Evolutionary conservation across 2,329 filamentous ascomycete genomes (phyloP), one percentile per base, ranked within the genome.

Genomic region (Sodiomyces alkalinus): DNA sequence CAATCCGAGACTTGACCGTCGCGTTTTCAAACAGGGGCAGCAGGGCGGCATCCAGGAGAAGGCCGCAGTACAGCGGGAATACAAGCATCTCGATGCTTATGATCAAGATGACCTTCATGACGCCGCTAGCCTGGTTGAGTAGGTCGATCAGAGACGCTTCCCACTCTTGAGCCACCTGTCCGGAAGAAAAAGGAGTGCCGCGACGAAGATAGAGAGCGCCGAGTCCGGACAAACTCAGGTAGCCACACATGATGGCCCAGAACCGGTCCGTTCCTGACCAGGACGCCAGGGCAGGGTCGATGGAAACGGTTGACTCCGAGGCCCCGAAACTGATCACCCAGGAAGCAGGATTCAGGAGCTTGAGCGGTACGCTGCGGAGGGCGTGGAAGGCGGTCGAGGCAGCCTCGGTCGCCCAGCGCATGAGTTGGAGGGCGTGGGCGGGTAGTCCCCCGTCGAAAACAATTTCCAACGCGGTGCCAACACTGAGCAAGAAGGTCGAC

Each of bases 1-100:
- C 58, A 28, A 92, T 57, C 14, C 90, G 73, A 6, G 81, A 83
- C 37, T 68, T 66, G 28, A 94, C 53, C 1, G 80, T 86, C 1
- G 83, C 77, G 36, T 75, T 64, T 38, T 83, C 78, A 47, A 98
- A 98, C 0, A 98, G 64, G 0, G 90, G 90, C 11, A 98, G 63
- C 27, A 96, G 62, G 5, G 90, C 90, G 25, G 82, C 55, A 47
- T 98, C 90, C 19, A 98, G 72, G 2, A 98, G 67, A 19, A 93
- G 63, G 5, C 90, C 90, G 44, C 90, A 98, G 50, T 98, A 98
- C 2, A 98, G 63, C 1, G 90, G 90, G 46, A 98, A 98, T 6
- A 86, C 74, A 19, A 98, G 74, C 90, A 98, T 98, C 56, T 98
- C 90, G 42, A 98, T 98, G 39, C 86, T 90, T 39, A 98, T 98